These are phyloP conservation scores for Wickerhamomyces chaumierensis DNA, from an alignment of 805 yeast genomes.

Conservation along the genomic window DNA sequence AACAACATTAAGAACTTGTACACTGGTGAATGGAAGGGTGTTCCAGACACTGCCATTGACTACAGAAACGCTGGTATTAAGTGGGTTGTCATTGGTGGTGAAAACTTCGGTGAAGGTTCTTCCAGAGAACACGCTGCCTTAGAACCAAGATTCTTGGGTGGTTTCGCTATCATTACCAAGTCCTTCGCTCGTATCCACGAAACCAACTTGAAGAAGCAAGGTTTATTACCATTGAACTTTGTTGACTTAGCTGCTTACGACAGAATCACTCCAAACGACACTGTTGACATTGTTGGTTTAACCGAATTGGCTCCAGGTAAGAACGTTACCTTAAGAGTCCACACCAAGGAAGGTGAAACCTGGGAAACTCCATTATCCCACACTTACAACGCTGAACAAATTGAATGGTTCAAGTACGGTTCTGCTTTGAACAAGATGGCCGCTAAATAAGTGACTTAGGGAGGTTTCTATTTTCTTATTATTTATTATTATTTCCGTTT, in stretches of 20 bases:
- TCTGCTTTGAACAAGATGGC: conserved; percentile 98
- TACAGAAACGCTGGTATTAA: conserved; percentile 88
- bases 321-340: conserved; percentile 67
- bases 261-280: conserved; percentile 84
- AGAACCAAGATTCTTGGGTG: conserved; percentile 99
- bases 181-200: conserved; percentile 99
- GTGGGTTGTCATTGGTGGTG: conserved; percentile 98
- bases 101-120: conserved; percentile 99
- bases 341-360: conserved; percentile 59
- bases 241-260: conserved; percentile 84
- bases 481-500: no score
- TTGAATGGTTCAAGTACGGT: conserved; percentile 98
- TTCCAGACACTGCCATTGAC: conserved; percentile 91
- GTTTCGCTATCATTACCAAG: conserved; percentile 93
- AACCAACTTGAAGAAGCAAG: conserved; percentile 99
- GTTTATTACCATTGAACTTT: conserved; percentile 94
- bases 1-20: conserved; percentile 80
- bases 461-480: no score
- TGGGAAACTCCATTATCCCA: conserved; percentile 92
- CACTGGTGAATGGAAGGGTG: conserved; percentile 89
- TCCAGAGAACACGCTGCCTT: conserved; percentile 99
- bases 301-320: conserved; percentile 87
- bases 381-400: conserved; percentile 93
- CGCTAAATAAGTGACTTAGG: conserved; percentile 5
- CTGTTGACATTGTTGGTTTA: conserved; percentile 78